Conservation (phyloP, 352 stramenopile species). For the Achlya hypogyna region DNA sequence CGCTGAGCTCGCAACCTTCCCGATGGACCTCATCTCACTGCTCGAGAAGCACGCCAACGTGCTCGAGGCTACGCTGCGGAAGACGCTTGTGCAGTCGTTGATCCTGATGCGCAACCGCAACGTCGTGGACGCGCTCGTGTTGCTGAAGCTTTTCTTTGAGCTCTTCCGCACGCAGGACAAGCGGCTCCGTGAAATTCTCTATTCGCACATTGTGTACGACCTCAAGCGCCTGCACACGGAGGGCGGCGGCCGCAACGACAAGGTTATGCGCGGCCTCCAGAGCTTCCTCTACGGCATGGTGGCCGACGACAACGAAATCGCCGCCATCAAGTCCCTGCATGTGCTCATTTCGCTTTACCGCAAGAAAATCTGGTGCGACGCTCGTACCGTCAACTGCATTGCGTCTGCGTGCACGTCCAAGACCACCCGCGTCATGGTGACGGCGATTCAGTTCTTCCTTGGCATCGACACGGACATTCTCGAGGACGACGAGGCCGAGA, state of each 20-base stretch:
- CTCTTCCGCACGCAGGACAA: constrained; percentile 96
- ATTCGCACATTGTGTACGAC: constrained; percentile 95
- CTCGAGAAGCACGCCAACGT: constrained; percentile 86
- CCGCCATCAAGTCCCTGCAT: constrained; percentile 84
- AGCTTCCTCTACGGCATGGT: constrained; percentile 95
- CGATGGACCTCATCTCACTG: constrained; percentile 87
- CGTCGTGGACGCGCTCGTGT: constrained; percentile 81
- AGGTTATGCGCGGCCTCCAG: constrained; percentile 93
- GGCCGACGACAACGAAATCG: constrained; percentile 77
- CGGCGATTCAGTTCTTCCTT: constrained; percentile 96
- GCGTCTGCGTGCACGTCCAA: constrained; percentile 81
- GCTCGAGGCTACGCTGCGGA: constrained; percentile 87
- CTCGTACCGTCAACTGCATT: constrained; percentile 95
- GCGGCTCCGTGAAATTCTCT: constrained; percentile 90
- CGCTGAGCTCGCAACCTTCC: constrained; percentile 79
- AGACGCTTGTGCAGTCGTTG: constrained; percentile 91
- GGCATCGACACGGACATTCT: constrained; percentile 97
- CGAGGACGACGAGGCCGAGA: constrained; percentile 87
- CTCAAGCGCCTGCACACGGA: constrained; percentile 81
- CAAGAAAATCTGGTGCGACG: constrained; percentile 94
- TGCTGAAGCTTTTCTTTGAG: constrained; percentile 95
- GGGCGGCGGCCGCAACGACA: constrained; percentile 68
- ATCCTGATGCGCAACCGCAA: constrained; percentile 96
- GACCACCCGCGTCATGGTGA: constrained; percentile 81
- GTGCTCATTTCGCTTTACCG: constrained; percentile 95